These are phyloP conservation scores for Quercus tomentella DNA, from an alignment of 331 rosid genomes.

Conservation along the genomic window DNA sequence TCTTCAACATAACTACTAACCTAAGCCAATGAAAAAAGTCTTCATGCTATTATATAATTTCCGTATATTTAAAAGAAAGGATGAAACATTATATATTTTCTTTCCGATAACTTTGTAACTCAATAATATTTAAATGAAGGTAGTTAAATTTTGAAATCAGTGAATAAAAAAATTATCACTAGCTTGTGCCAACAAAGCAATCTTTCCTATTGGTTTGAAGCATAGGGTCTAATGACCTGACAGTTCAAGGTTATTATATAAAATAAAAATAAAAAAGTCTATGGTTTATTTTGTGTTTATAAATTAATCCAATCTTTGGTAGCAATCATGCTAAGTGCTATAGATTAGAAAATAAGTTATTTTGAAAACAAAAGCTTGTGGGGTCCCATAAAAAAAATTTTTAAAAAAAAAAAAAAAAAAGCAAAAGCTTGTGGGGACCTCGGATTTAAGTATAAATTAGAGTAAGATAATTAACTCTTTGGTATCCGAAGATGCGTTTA, in stretches of 20 bases:
- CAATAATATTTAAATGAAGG: constrained; percentile 1
- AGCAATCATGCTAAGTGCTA: neutral
- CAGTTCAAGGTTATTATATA: neutral
- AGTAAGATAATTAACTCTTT: constrained; percentile 22
- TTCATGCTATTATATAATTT: neutral
- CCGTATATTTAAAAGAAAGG: neutral
- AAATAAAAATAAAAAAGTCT: neutral
- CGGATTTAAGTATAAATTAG: constrained; percentile 29
- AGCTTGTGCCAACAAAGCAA: neutral
- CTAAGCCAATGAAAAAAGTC: neutral
- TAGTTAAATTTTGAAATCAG: neutral
- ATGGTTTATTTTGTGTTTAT: neutral
- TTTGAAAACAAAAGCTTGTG: constrained; percentile 22
- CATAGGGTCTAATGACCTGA: neutral
- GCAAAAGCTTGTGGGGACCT: constrained; percentile 33
- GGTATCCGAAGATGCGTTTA: constrained; percentile 31
- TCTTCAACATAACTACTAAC: neutral
- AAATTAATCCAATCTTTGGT: constrained; percentile 3
- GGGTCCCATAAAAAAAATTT: neutral
- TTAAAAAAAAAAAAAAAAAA: neutral
- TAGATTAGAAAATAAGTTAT: neutral
- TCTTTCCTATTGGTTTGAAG: constrained; percentile 5
- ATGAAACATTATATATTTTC: neutral
- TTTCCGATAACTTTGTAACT: neutral
- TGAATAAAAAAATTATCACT: neutral